Evolutionary conservation across 1,139 yeast genomes (phyloP), one percentile per base, ranked within the genome.

Genomic region (Kodamaea suecica): DNA sequence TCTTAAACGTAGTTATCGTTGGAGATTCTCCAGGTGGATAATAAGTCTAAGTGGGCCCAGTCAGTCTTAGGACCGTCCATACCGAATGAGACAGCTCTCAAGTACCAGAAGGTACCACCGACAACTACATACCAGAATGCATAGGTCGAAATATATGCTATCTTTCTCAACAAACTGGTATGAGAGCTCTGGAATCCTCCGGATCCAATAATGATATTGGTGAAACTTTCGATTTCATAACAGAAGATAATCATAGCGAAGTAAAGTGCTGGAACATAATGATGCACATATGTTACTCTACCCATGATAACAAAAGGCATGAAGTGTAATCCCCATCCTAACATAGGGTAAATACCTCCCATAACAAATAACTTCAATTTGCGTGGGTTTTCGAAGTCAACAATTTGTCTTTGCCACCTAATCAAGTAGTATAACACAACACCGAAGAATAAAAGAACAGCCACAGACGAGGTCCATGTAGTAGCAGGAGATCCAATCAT

Each of bases 271-370:
- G 99, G 99, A 51, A 88, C 76, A 62, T 92, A 92, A 64, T 92
- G 99, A 61, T 92, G 99, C 30, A 92, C 92, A 57, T 94, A 92
- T 4, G 96, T 88, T 46, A 94, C 97, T 71, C 99, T 84, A 17
- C 95, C 88, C 98, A 92, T 92, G 46, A 90, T 71, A 34, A 84
- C 77, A 59, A 92, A 92, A 29, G 99, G 97, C 53, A 82, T 60
- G 61, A 72, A 94, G 63, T 94, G 98, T 59, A 92, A 72, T 45
- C 87, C 81, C 98, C 98, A 94, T 21, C 96, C 98, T 37, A 92
- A 63, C 69, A 90, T 79, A 37, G 98, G 76, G 83, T 87, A 84
- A 36, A 92, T 57, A 49, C 97, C 98, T 40, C 95, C 95, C 76
- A 87, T 79, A 21, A 73, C 43, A 46, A 68, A 69, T 31, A 54